A percentile compares a stretch with the other conserved stretches of the same genome.
Evolutionary conservation across 352 stramenopile genomes (phyloP).

Genomic region (Globisporangium sylvaticum): DNA sequence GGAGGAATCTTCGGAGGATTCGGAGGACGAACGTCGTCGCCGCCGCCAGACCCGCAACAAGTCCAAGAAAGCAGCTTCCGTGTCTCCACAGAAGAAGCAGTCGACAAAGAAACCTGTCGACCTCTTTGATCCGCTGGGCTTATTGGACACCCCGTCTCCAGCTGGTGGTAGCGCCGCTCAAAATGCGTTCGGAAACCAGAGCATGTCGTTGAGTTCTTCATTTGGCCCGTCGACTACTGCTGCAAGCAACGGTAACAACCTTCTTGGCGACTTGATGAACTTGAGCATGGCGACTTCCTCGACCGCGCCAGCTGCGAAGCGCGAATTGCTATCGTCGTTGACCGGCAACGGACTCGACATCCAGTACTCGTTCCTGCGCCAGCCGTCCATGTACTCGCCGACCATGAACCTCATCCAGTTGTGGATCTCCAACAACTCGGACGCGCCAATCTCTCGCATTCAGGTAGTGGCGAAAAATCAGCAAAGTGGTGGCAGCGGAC

Average conservation of each 20-base stretch:
- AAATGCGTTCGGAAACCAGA: slow-evolving; percentile 15
- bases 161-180: not conserved
- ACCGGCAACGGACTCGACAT: slow-evolving; percentile 56
- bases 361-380: slow-evolving; percentile 65
- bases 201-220: not conserved
- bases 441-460: slow-evolving; percentile 48
- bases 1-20: slow-evolving; percentile 44
- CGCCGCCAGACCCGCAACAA: slow-evolving; percentile 20
- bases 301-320: slow-evolving; percentile 23
- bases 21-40: slow-evolving; percentile 31
- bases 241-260: slow-evolving; percentile 11
- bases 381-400: slow-evolving; percentile 51
- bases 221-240: not conserved
- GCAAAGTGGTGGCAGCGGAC: not conserved
- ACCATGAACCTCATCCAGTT: slow-evolving; percentile 73
- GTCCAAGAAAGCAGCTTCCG: slow-evolving; percentile 8
- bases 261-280: slow-evolving; percentile 61
- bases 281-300: slow-evolving; percentile 43
- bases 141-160: slow-evolving; percentile 30
- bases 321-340: slow-evolving; percentile 49
- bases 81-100: slow-evolving; percentile 32
- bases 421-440: slow-evolving; percentile 66
- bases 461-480: slow-evolving; percentile 34
- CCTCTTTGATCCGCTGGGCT: slow-evolving; percentile 46
- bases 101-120: slow-evolving; percentile 30